phyloP scores from a whole-genome alignment of 352 stramenopile species.

The Phytophthora rubi region DNA sequence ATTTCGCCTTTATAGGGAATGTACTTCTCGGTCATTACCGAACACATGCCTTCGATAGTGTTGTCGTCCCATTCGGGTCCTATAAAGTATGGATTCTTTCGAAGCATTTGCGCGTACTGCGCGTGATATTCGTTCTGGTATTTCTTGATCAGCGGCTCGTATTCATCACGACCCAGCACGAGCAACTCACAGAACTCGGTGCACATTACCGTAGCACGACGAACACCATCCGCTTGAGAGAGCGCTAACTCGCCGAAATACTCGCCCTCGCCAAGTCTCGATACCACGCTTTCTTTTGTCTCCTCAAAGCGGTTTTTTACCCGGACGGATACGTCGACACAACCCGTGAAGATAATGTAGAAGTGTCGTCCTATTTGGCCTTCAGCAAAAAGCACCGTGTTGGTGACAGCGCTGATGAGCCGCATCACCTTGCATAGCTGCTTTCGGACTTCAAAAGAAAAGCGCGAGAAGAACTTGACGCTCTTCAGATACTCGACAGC shows the following conservation, averaged over 20 bases:
- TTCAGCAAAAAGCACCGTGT: conserved; percentile 84
- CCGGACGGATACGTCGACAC: conserved; percentile 70
- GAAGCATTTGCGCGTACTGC: conserved; percentile 80
- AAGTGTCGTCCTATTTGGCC: conserved; percentile 79
- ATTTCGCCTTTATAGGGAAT: conserved; percentile 74
- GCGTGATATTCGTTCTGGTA: conserved; percentile 86
- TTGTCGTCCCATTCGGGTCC: conserved; percentile 82
- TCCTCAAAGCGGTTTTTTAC: conserved; percentile 82
- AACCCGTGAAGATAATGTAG: conserved; percentile 86
- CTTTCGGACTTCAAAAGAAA: conserved; percentile 88
- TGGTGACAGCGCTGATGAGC: conserved; percentile 78
- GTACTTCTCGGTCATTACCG: conserved; percentile 86
- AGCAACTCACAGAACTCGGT: conserved; percentile 81
- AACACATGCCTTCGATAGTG: conserved; percentile 87
- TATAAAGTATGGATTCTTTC: conserved; percentile 80
- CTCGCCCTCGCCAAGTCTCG: conserved; percentile 69
- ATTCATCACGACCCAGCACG: conserved; percentile 78
- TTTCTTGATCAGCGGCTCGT: conserved; percentile 83
- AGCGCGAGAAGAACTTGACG: conserved; percentile 88
- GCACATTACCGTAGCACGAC: conserved; percentile 73
- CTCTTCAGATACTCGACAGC: conserved; percentile 86
- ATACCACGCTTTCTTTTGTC: conserved; percentile 68
- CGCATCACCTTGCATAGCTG: conserved; percentile 85
- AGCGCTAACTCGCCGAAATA: conserved; percentile 84
- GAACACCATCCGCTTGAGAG: conserved; percentile 66